Evolutionary conservation across 768 basidiomycete species (phyloP).

Genomic region (Tulasnella sp.): DNA sequence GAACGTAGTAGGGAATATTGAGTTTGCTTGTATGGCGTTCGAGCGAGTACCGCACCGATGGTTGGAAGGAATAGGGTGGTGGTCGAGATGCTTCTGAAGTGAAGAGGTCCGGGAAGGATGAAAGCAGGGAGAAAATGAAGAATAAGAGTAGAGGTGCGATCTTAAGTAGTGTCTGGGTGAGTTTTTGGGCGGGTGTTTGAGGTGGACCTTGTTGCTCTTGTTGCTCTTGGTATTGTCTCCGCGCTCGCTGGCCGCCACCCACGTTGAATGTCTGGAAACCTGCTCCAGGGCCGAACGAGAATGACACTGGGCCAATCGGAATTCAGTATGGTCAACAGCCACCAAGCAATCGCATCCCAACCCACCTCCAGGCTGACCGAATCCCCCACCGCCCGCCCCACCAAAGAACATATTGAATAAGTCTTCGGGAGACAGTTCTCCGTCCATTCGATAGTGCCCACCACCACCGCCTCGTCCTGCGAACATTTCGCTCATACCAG

Average conservation of each 20-base stretch:
- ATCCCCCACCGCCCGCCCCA: constrained; percentile 37
- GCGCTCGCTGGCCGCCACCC: constrained; percentile 22
- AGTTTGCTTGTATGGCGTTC: constrained; percentile 60
- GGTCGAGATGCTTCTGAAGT: constrained; percentile 46
- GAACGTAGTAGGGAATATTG: constrained; percentile 77
- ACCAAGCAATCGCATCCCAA: neutral
- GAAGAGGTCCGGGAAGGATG: constrained; percentile 48
- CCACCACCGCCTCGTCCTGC: constrained; percentile 21
- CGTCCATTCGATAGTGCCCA: constrained; percentile 44
- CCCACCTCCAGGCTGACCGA: constrained; percentile 22
- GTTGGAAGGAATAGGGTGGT: constrained; percentile 64
- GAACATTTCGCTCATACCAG: constrained; percentile 20
- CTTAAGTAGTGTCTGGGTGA: constrained; percentile 51
- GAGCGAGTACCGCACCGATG: constrained; percentile 50
- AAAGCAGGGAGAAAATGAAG: constrained; percentile 73
- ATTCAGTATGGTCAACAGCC: constrained; percentile 1
- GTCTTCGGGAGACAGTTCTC: constrained; percentile 90
- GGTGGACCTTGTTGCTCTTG: constrained; percentile 32
- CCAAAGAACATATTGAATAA: constrained; percentile 99
- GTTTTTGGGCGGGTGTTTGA: constrained; percentile 17
- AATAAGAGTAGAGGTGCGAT: constrained; percentile 77
- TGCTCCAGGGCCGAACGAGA: constrained; percentile 73
- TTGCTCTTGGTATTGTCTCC: constrained; percentile 20
- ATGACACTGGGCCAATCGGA: constrained; percentile 36
- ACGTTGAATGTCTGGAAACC: constrained; percentile 8